Base-by-base conservation (phyloP, 345 rosid species). In the Dipteronia dyeriana region DNA sequence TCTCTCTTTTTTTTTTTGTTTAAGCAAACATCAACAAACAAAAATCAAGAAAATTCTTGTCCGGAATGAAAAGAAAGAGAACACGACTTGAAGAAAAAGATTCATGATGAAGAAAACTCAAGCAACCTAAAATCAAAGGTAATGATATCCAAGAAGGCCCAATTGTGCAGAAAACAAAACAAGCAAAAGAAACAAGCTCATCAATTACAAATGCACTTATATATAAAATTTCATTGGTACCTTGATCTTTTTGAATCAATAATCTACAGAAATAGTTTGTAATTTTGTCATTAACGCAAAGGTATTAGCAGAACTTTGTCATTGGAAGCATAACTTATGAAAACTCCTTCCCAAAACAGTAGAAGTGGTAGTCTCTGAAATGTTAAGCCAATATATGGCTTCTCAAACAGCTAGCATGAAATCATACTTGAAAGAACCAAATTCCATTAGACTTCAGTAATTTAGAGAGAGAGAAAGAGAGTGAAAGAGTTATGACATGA, bases 401-500 rank as follows among this genome's bases (percentile, higher is more conserved):
- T 47, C 73, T 49, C n/a, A 23, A 25, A 49, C 19, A 45, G 49
- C 14, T 45, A 45, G 13, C 49, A 45, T 45, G n/a, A 13, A 8
- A 69, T 69, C n/a, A 7, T 70, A 51, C 45, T 16, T 45, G 2
- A 51, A 49, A 70, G 43, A 59, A 70, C 34, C 38, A 51, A 49
- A 47, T 53, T 45, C 49, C 73, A 23, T 23, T 22, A 69, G 49
- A 45, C 17, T 19, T 63, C 39, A 39, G 5, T 16, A 8, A 10
- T 56, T 76, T 22, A 67, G 23, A 31, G 45, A 41, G 45, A 41
- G 45, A 41, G 45, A 41, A 11, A 41, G 45, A 38, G 45, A 5
- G 31, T 14, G 75, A 63, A 31, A 68, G 72, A 41, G 6, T 6
- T 14, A 66, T 71, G 77, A 54, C 57, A 63, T 23, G 63, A 66